Conservation (phyloP, 176 grass and related monocot species). For the Zoysia pacifica region DNA sequence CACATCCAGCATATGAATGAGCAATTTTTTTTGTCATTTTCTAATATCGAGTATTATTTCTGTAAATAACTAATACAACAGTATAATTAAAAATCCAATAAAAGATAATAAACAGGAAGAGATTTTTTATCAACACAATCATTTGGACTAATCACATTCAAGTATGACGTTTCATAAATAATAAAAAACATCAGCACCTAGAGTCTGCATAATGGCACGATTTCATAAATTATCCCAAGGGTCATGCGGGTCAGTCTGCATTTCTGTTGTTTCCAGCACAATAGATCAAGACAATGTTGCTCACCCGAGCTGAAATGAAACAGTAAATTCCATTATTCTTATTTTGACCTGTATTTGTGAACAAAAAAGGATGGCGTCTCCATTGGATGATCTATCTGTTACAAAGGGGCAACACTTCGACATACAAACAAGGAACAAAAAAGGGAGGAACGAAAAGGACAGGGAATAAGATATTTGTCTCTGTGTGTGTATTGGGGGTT, state of each 20-base stretch:
- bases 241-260: background rate
- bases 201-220: background rate
- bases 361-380: conserved; percentile 13
- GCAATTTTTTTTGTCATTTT: no score
- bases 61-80: no score
- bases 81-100: no score
- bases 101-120: no score
- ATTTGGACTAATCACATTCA: background rate
- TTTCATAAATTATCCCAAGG: background rate
- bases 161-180: background rate
- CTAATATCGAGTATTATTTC: no score
- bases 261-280: background rate
- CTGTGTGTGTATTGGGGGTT: background rate
- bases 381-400: conserved; percentile 34
- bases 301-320: background rate
- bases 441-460: background rate
- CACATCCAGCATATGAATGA: no score
- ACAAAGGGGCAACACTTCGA: conserved; percentile 14
- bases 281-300: background rate
- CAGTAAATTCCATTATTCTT: conserved; percentile 11
- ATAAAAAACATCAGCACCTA: background rate
- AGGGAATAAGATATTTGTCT: background rate
- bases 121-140: no score
- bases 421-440: conserved; percentile 16
- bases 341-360: conserved; percentile 33